Evolutionary conservation across 352 stramenopile genomes (phyloP), one percentile per base, ranked within the genome.

Genomic region (Phytophthora hybrid): DNA sequence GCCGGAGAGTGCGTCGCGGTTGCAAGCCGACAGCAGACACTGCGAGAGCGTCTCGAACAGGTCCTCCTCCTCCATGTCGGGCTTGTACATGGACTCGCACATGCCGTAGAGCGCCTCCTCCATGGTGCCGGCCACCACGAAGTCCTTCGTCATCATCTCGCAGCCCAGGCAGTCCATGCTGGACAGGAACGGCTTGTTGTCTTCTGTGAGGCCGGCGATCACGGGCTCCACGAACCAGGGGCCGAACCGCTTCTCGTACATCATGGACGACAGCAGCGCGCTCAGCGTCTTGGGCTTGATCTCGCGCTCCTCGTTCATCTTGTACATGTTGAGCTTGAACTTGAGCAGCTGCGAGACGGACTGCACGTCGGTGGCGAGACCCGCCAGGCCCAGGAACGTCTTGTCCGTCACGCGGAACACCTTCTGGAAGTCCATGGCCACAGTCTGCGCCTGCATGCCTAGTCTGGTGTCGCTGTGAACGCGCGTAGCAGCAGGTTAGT

Each of bases 241-340:
- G 23, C 97, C 98, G 80, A 99, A 99, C 66, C 98, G 86, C 78
- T 99, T 99, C 83, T 99, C 96, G 83, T 99, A 99, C 77, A 99
- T 94, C 78, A 99, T 96, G 71, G 92, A 96, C 34, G 92, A 98
- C 34, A 99, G 65, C 68, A 99, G 80, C 69, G 97, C 93, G 56
- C 92, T 97, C 65, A 99, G 98, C 11, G 98, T 98, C 79, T 98
- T 93, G 16, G 98, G 98, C 74, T 98, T 99, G 74, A 99, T 99
- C 32, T 99, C 95, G 61, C 98, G 86, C 79, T 99, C 97, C 80
- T 99, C 98, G 57, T 95, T 87, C 68, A 99, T 95, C 83, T 99
- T 98, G 85, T 99, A 99, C 80, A 99, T 93, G 80, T 99, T 99
- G 59, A 97, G 69, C 83, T 98, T 93, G 79, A 97, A 97, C 70